Conservation (phyloP, 2,329 filamentous ascomycete species). For the Sporothrix curviconia region DNA sequence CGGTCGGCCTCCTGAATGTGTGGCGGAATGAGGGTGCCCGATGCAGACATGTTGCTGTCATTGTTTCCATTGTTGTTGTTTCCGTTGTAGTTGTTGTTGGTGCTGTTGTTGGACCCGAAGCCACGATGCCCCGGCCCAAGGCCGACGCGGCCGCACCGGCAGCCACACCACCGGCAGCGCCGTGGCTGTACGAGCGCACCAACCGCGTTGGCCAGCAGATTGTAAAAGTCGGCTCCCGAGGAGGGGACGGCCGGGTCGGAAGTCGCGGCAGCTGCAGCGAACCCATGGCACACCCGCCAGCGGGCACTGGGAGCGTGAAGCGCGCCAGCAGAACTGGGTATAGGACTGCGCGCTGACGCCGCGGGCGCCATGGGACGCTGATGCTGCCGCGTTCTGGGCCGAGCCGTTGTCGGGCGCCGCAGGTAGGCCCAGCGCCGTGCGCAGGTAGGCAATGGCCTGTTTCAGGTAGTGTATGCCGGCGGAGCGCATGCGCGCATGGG, state of each 20-base stretch:
- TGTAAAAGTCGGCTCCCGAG: constrained; percentile 60
- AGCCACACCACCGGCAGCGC: constrained; percentile 20
- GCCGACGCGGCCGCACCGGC: constrained; percentile 29
- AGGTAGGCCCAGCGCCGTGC: constrained; percentile 73
- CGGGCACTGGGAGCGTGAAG: constrained; percentile 70
- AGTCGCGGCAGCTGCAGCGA: background rate
- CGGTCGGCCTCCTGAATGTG: constrained; percentile 61
- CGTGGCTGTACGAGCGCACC: constrained; percentile 44
- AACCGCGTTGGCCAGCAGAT: constrained; percentile 67
- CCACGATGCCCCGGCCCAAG: constrained; percentile 23
- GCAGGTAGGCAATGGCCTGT: constrained; percentile 62
- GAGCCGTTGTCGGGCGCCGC: constrained; percentile 36
- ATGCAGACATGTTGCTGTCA: constrained; percentile 33
- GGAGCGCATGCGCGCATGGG: constrained; percentile 70
- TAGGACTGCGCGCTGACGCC: constrained; percentile 49
- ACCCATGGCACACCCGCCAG: constrained; percentile 34
- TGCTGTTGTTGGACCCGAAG: background rate
- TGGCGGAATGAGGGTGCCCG: constrained; percentile 62
- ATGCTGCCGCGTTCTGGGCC: constrained; percentile 26
- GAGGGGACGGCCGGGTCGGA: background rate
- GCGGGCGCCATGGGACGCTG: constrained; percentile 27
- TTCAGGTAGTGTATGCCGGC: constrained; percentile 72
- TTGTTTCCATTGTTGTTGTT: too few species aligned
- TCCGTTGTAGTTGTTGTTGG: constrained; percentile 28
- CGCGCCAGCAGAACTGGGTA: constrained; percentile 75